phyloP scores from a whole-genome alignment of 1,139 yeast species.

The Scheffersomyces quercinus region DNA sequence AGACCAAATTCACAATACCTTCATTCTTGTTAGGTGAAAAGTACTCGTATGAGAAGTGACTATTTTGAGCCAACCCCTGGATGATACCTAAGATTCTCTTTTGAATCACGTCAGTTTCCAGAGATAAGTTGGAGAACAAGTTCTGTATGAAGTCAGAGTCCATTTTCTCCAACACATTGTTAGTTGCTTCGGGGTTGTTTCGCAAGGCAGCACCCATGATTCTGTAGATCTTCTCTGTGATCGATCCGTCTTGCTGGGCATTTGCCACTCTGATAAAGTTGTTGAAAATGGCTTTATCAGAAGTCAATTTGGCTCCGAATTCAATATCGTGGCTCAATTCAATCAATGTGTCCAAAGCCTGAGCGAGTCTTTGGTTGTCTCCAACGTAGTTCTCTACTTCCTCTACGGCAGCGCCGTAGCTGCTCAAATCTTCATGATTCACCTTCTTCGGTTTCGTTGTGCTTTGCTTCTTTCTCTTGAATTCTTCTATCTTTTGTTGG shows the following conservation, averaged over 20 bases:
- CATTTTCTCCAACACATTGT: constrained; percentile 20
- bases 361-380: constrained; percentile 16
- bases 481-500: constrained; percentile 15
- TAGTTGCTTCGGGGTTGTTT: constrained; percentile 69
- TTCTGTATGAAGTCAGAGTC: constrained; percentile 10
- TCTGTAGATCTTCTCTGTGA: constrained; percentile 50
- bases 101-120: constrained; percentile 30
- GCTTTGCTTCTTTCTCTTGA: constrained; percentile 9
- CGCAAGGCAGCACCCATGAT: constrained; percentile 61
- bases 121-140: constrained; percentile 13
- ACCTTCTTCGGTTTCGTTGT: constrained; percentile 8
- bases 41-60: constrained; percentile 26
- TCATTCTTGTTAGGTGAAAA: constrained; percentile 17
- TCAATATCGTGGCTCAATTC: constrained; percentile 70
- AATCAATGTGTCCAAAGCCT: constrained; percentile 48
- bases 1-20: constrained; percentile 28
- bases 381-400: constrained; percentile 20
- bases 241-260: constrained; percentile 6
- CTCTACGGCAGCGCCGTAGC: constrained; percentile 29
- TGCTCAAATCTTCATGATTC: constrained; percentile 21
- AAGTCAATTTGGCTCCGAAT: constrained; percentile 49
- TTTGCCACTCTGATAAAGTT: constrained; percentile 17
- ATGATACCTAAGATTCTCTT: constrained; percentile 52
- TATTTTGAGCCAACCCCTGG: constrained; percentile 40
- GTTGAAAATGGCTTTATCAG: constrained; percentile 17